phyloP scores from a whole-genome alignment of 495 filamentous ascomycete species.

The Xylaria venustula region DNA sequence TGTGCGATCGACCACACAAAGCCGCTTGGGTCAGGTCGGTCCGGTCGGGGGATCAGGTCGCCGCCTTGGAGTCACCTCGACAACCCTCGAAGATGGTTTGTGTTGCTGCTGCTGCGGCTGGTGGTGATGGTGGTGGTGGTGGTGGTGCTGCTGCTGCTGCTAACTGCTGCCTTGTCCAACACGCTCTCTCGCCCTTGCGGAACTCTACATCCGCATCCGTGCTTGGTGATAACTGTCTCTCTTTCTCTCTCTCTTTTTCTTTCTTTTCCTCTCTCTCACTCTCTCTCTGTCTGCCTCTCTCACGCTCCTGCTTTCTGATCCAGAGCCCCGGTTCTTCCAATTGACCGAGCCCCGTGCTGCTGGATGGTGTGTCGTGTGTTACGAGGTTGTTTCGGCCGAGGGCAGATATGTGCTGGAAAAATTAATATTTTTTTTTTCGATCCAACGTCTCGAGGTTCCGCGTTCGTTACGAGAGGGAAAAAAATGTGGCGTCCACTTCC shows the following conservation, averaged over 20 bases:
- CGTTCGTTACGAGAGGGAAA: constrained; percentile 10
- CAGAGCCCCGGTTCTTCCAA: neutral
- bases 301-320: neutral
- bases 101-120: neutral
- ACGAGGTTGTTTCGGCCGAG: neutral
- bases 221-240: neutral
- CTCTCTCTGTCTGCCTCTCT: neutral
- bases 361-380: neutral
- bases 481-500: constrained; percentile 18
- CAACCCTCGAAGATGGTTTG: neutral
- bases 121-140: neutral
- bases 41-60: neutral
- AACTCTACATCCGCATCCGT: constrained; percentile 4
- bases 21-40: neutral
- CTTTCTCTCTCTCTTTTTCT: neutral
- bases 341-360: neutral
- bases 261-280: neutral
- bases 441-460: constrained; percentile 11
- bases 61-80: neutral
- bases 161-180: neutral
- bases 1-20: constrained; percentile 16
- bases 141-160: neutral
- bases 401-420: constrained; percentile 4
- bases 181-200: neutral
- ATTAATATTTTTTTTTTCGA: constrained; percentile 8